Percentiles rank a stretch among this genome's conserved stretches.
phyloP scores from a whole-genome alignment of 116 monocot species.

The Posidonia oceanica region DNA sequence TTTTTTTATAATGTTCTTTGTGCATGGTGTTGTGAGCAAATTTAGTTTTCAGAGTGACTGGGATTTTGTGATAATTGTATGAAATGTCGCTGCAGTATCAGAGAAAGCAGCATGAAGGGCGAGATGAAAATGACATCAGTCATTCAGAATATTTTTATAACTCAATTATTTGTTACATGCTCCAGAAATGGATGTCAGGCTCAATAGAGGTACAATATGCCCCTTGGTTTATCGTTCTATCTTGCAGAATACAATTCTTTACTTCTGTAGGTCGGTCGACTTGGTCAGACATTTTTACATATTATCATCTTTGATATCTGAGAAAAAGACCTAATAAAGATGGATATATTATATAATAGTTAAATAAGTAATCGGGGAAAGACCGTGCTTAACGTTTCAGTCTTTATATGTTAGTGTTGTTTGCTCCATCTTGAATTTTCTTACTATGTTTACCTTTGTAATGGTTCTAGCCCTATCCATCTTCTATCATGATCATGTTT shows the following conservation, averaged over 20 bases:
- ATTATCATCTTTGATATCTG: not conserved
- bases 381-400: too few species aligned
- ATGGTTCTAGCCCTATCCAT: too few species aligned
- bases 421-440: too few species aligned
- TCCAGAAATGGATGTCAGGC: conserved; percentile 5
- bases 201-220: conserved; percentile 12
- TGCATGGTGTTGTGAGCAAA: not conserved
- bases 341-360: too few species aligned
- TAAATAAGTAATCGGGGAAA: too few species aligned
- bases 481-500: too few species aligned
- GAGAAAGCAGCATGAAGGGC: conserved; percentile 6
- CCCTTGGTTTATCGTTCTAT: conserved; percentile 1
- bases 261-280: not conserved
- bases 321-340: too few species aligned
- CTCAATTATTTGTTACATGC: conserved; percentile 3
- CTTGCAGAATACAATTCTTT: not conserved
- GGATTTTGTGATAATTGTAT: not conserved
- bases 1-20: too few species aligned
- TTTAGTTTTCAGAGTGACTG: not conserved
- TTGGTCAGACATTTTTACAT: not conserved
- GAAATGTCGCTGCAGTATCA: conserved; percentile 10
- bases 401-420: too few species aligned
- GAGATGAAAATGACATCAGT: conserved; percentile 2
- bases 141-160: conserved; percentile 6
- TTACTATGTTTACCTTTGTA: too few species aligned